Evolutionary conservation across 2,329 filamentous ascomycete genomes (phyloP).

Genomic region (Raffaelea arxii): DNA sequence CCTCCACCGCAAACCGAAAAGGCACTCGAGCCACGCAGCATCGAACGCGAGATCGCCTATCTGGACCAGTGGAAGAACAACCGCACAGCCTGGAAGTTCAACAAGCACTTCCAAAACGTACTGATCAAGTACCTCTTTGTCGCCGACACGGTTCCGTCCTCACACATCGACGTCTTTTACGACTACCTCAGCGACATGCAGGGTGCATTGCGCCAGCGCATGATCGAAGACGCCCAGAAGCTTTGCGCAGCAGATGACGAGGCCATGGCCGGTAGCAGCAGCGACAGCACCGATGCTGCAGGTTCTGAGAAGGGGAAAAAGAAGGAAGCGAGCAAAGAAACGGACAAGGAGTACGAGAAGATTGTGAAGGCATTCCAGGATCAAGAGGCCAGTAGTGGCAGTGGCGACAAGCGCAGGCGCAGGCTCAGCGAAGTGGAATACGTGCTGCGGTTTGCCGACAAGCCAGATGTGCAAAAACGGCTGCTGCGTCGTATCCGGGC

Average conservation of each 20-base stretch:
- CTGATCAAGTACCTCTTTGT: constrained; percentile 77
- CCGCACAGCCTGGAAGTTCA: constrained; percentile 80
- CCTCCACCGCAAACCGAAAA: constrained; percentile 16
- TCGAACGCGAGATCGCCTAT: constrained; percentile 63
- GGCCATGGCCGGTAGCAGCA: constrained; percentile 34
- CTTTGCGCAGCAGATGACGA: constrained; percentile 46
- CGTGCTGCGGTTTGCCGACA: constrained; percentile 34
- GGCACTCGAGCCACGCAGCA: constrained; percentile 30
- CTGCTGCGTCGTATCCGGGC: constrained; percentile 55
- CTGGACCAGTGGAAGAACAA: constrained; percentile 64
- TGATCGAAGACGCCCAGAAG: constrained; percentile 57
- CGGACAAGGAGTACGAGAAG: constrained; percentile 33
- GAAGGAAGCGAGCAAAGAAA: not conserved
- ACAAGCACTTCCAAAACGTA: constrained; percentile 82
- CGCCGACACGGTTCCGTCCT: constrained; percentile 57
- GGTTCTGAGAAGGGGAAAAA: constrained; percentile 36
- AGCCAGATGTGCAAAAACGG: constrained; percentile 42
- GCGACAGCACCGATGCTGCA: constrained; percentile 28
- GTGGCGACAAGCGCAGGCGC: constrained; percentile 31
- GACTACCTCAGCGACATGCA: constrained; percentile 73
- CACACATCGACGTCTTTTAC: constrained; percentile 60
- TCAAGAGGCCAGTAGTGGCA: constrained; percentile 14
- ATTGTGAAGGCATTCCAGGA: constrained; percentile 41
- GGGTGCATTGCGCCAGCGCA: constrained; percentile 59
- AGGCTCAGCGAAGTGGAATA: constrained; percentile 39